Percentiles rank a stretch among this genome's conserved stretches.
Conservation (phyloP, 1,284 basidiomycete species). For the Bothia castanella region DNA sequence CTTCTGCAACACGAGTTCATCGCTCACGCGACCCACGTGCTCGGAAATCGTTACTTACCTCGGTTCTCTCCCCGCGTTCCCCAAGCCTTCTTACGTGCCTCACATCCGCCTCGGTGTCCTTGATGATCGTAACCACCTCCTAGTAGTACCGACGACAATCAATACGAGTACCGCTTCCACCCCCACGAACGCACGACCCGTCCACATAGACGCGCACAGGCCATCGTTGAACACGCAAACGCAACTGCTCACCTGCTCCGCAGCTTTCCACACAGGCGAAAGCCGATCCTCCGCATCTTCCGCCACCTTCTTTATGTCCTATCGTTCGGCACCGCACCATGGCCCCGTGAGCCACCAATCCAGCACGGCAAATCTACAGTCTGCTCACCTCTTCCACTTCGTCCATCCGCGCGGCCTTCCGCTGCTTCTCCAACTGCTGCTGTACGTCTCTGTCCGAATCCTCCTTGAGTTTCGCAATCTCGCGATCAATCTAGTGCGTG, state of each 20-base stretch:
- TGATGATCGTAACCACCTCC: constrained; percentile 3
- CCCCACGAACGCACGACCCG: not conserved
- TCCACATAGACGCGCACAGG: not conserved
- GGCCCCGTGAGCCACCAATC: not conserved
- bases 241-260: constrained; percentile 8
- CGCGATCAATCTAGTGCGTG: constrained; percentile 18
- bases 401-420: not conserved
- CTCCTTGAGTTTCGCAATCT: constrained; percentile 21
- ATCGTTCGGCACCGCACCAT: not conserved
- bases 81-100: not conserved
- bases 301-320: constrained; percentile 9
- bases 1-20: too few species aligned
- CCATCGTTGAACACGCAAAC: too few species aligned
- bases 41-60: too few species aligned
- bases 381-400: constrained; percentile 13
- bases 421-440: constrained; percentile 21
- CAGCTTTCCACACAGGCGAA: constrained; percentile 4
- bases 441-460: constrained; percentile 24
- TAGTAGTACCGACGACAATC: not conserved
- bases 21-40: too few species aligned
- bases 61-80: too few species aligned
- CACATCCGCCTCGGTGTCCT: not conserved
- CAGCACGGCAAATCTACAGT: not conserved
- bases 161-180: not conserved
- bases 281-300: constrained; percentile 1